Conservation (phyloP, 1,139 yeast species). For the Yamadazyma atlantica region DNA sequence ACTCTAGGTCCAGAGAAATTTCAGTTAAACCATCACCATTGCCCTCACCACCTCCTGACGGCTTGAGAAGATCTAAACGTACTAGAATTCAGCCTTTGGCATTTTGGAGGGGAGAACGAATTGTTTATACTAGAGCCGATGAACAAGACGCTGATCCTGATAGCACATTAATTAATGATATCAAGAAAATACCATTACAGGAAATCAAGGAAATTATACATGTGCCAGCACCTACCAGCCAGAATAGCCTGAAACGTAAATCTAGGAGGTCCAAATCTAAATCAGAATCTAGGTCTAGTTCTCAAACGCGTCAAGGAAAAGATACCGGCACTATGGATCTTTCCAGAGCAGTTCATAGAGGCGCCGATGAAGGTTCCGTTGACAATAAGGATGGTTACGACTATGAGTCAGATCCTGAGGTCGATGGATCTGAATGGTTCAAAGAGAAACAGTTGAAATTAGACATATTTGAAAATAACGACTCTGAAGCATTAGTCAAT, state of each 20-base stretch:
- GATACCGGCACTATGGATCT: background rate
- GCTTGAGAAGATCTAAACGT: conserved; percentile 56
- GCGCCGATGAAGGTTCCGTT: background rate
- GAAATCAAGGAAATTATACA: conserved; percentile 61
- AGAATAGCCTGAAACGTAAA: conserved; percentile 1
- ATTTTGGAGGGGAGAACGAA: conserved; percentile 81
- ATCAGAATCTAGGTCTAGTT: conserved; percentile 11
- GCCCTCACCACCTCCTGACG: conserved; percentile 50
- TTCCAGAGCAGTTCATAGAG: conserved; percentile 5
- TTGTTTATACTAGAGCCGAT: conserved; percentile 56
- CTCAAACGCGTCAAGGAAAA: background rate
- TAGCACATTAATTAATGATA: conserved; percentile 34
- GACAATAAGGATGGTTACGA: conserved; percentile 21
- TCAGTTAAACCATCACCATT: conserved; percentile 33
- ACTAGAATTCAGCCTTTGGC: conserved; percentile 72
- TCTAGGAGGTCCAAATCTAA: conserved; percentile 14
- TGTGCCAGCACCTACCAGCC: conserved; percentile 30
- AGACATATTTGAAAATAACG: conserved; percentile 55
- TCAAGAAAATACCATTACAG: conserved; percentile 49
- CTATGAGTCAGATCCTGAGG: conserved; percentile 42
- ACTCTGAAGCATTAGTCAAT: conserved; percentile 40
- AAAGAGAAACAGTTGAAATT: conserved; percentile 44
- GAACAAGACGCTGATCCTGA: conserved; percentile 40
- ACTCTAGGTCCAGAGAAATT: conserved; percentile 6
- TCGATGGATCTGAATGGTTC: conserved; percentile 59